Evolutionary conservation across 352 stramenopile species (phyloP).

Genomic region (Globisporangium radiosum): DNA sequence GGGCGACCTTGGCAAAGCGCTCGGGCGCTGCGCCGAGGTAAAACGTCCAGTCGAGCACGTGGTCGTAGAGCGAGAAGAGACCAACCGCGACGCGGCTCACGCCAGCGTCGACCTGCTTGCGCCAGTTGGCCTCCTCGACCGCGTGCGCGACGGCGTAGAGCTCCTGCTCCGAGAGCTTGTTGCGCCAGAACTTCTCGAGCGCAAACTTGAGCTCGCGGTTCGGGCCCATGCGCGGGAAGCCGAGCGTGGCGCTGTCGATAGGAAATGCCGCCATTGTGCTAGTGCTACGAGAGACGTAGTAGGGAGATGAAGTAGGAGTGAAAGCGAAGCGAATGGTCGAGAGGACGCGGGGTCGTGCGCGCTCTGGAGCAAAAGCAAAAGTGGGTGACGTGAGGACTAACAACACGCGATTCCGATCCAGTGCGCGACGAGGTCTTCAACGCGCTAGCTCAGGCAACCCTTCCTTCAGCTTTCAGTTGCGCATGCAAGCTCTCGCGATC

Average conservation of each 20-base stretch:
- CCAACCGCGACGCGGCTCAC: constrained; percentile 79
- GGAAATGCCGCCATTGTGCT: constrained; percentile 30
- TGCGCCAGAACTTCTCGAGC: constrained; percentile 91
- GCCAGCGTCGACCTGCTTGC: constrained; percentile 69
- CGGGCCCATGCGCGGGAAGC: constrained; percentile 89
- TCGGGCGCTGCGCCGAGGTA: constrained; percentile 76
- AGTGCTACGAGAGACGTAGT: background rate
- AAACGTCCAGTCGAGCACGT: constrained; percentile 85
- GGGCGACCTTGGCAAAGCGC: constrained; percentile 62
- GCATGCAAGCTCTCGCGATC: background rate
- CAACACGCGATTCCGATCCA: background rate
- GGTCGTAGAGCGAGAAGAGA: constrained; percentile 90
- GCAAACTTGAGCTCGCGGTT: constrained; percentile 94
- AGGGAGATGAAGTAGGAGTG: constrained; percentile 1
- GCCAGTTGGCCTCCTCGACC: constrained; percentile 85
- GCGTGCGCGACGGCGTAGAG: constrained; percentile 63
- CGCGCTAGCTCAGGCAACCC: too few relatives aligned
- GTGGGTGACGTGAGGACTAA: constrained; percentile 16
- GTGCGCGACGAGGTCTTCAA: background rate
- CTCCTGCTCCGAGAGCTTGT: constrained; percentile 74
- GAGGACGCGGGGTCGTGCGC: constrained; percentile 18
- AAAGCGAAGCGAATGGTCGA: constrained; percentile 23
- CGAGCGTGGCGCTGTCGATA: constrained; percentile 77
- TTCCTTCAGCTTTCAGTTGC: too few relatives aligned
- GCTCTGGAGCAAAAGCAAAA: constrained; percentile 51